A percentile compares a stretch with the other conserved stretches of the same genome.
These are phyloP conservation scores for Trichosanthes cucumerina DNA, from an alignment of 306 rosid species.

Conservation along the genomic window DNA sequence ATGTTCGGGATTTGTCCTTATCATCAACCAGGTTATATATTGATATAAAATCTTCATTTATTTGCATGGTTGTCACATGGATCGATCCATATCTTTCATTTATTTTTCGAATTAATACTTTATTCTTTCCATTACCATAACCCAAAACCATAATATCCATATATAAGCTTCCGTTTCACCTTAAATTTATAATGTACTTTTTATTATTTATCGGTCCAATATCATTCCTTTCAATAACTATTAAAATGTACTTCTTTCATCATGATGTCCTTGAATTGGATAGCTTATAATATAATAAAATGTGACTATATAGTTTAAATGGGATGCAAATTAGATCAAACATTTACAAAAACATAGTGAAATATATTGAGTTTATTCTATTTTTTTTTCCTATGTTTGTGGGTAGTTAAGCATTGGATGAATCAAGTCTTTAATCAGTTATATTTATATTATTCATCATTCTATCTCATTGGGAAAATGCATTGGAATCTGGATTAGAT, in stretches of 20 bases:
- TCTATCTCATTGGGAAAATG: constrained; percentile 5
- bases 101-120: background rate
- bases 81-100: background rate
- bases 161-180: background rate
- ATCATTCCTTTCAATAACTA: background rate
- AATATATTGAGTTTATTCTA: background rate
- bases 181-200: background rate
- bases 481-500: background rate
- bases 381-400: background rate
- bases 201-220: background rate
- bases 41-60: background rate
- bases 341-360: background rate
- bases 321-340: background rate
- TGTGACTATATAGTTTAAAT: background rate
- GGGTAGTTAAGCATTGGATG: background rate
- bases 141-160: background rate
- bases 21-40: background rate
- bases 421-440: background rate
- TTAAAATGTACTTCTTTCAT: background rate
- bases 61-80: background rate
- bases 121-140: background rate
- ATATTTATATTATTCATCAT: background rate
- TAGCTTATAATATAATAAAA: background rate
- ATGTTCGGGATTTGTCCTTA: background rate
- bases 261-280: background rate